Conservation (phyloP, 768 basidiomycete species). For the Leccinum uliginosum region DNA sequence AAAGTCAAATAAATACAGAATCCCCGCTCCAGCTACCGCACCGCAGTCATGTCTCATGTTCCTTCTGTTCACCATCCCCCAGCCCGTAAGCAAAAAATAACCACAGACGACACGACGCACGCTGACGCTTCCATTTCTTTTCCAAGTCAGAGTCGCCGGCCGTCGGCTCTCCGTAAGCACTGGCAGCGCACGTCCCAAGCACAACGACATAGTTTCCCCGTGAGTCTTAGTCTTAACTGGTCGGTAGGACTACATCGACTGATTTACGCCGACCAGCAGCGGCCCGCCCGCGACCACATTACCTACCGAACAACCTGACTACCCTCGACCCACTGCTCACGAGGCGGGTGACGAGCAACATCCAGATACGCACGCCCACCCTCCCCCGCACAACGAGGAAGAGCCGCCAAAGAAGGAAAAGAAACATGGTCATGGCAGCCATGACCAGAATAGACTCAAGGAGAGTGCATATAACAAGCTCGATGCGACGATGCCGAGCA, state of each 20-base stretch:
- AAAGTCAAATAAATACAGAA: neutral
- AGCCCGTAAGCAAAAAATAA: constrained; percentile 38
- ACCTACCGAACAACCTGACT: constrained; percentile 33
- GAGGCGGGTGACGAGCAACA: constrained; percentile 30
- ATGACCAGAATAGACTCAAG: constrained; percentile 44
- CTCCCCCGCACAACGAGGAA: constrained; percentile 42
- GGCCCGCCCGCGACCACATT: neutral
- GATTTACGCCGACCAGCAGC: neutral
- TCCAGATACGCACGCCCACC: neutral
- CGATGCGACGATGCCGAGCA: constrained; percentile 47
- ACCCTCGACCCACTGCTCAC: constrained; percentile 50
- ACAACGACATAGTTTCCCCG: constrained; percentile 25
- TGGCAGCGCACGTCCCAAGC: constrained; percentile 37
- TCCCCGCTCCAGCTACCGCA: neutral
- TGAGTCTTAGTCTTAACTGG: constrained; percentile 10
- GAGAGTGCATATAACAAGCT: constrained; percentile 43
- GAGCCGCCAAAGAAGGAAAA: constrained; percentile 47
- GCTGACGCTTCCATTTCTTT: neutral
- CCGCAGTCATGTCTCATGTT: constrained; percentile 26
- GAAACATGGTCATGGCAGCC: constrained; percentile 33
- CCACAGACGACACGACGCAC: neutral
- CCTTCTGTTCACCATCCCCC: constrained; percentile 40
- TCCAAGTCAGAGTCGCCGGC: constrained; percentile 42
- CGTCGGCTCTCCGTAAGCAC: constrained; percentile 45
- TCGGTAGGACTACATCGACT: neutral